Base-by-base conservation (phyloP, 2,329 filamentous ascomycete species). In the Diaporthe australafricana region DNA sequence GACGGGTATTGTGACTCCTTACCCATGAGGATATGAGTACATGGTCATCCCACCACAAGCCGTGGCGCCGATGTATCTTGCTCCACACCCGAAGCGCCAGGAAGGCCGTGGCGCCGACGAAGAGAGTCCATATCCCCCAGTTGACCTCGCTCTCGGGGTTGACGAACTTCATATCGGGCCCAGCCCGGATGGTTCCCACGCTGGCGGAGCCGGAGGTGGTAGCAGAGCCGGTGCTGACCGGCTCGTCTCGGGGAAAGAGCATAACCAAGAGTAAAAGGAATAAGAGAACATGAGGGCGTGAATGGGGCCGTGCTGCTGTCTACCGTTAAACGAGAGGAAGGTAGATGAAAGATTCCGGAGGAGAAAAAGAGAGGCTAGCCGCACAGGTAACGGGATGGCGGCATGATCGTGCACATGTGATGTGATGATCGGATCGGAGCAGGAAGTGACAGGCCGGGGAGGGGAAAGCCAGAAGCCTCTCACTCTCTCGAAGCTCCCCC, bases 21-120 rank as follows among this genome's bases (percentile, higher is more conserved):
- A 77, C 76, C 76, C 76, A 77, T 20, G 72, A 72, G 27, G 70
- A 55, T 27, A 76, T 55, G 7, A 77, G 73, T 45, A 76, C 69
- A 47, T 75, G 73, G 27, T 77, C 76, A 63, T 77, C 76, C 53
- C 74, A 74, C 73, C 73, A 74, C 11, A 74, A 27, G 0, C 71
- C 71, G 20, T 70, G 68, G 17, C 55, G 55, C 22, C 71, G 71
- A 38, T 66, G 35, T 16, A 71, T 35, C 32, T 74, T 74, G 68
- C 68, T 73, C 70, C 74, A 75, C 17, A 77, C 20, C 8, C 76
- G 67, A 5, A 77, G 68, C 45, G 71, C 72, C n/a, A 77, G 73
- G 48, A 76, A 75, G 7, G 65, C 57, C 17, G 72, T 74, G 14
- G 74, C 73, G n/a, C 56, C 70, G 11, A 57, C 68, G 35, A 75